Conservation (phyloP, 108 stramenopile species). For the Aurantiochytrium sp. region DNA sequence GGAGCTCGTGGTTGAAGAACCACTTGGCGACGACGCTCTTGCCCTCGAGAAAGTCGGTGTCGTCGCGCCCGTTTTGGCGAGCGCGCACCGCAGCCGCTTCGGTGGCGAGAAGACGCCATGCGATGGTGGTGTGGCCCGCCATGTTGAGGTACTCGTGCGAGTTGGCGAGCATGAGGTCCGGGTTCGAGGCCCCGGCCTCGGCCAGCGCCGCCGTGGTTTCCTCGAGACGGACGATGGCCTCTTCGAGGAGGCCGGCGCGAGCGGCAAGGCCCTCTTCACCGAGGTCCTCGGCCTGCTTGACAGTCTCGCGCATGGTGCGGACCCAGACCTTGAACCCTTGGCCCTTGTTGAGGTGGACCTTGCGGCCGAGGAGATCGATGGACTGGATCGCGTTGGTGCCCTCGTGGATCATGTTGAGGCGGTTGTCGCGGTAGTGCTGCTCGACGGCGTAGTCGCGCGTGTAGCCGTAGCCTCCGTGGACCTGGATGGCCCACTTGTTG, state of each 20-base stretch:
- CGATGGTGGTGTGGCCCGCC: conserved; percentile 31
- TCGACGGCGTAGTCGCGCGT: conserved; percentile 43
- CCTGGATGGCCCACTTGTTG: conserved; percentile 40
- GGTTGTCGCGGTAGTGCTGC: conserved; percentile 33
- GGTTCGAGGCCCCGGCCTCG: neutral
- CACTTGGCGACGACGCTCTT: conserved; percentile 11
- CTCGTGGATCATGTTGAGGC: conserved; percentile 40
- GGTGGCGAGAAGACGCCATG: conserved; percentile 20
- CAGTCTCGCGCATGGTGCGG: neutral
- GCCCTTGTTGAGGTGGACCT: conserved; percentile 34
- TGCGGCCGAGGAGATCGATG: conserved; percentile 41
- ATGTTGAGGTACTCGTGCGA: conserved; percentile 34
- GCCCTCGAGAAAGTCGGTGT: conserved; percentile 25
- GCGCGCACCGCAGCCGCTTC: neutral
- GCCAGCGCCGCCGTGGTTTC: neutral
- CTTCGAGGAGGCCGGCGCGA: neutral
- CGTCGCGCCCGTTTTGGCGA: neutral
- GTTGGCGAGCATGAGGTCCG: conserved; percentile 23
- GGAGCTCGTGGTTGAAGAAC: conserved; percentile 38
- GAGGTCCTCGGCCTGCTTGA: neutral
- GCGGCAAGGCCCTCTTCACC: neutral
- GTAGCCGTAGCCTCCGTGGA: conserved; percentile 41
- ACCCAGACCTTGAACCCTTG: neutral
- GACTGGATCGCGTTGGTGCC: conserved; percentile 40
- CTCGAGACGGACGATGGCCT: conserved; percentile 3